These are phyloP conservation scores for Penicillium sp. DNA, from an alignment of 2,329 filamentous ascomycete species.

Conservation along the genomic window DNA sequence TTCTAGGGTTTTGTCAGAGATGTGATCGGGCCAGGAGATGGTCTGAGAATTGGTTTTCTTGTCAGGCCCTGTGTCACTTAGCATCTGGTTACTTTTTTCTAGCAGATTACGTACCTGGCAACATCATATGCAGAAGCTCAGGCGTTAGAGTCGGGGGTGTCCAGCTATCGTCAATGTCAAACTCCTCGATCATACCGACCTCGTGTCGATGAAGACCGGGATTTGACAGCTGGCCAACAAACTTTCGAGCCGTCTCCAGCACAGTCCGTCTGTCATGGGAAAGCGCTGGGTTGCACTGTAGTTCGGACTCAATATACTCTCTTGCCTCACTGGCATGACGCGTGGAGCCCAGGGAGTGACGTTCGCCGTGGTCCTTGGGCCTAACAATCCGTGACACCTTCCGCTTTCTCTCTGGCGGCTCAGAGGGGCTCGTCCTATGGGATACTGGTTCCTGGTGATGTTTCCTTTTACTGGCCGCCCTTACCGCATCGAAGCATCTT, in stretches of 20 bases:
- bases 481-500: neutral
- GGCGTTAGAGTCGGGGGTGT: slow-evolving; percentile 16
- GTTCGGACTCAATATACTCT: slow-evolving; percentile 23
- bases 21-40: slow-evolving; percentile 22
- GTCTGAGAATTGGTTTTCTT: slow-evolving; percentile 18
- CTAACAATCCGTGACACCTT: slow-evolving; percentile 10
- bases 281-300: slow-evolving; percentile 20
- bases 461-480: slow-evolving; percentile 12
- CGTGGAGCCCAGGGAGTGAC: slow-evolving; percentile 16
- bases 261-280: slow-evolving; percentile 20
- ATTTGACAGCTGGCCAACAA: slow-evolving; percentile 21
- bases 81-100: too few species aligned
- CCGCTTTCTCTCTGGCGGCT: slow-evolving; percentile 7
- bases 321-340: slow-evolving; percentile 20
- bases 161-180: slow-evolving; percentile 10
- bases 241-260: slow-evolving; percentile 16
- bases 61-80: slow-evolving; percentile 6
- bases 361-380: slow-evolving; percentile 6
- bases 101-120: slow-evolving; percentile 6
- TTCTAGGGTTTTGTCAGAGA: slow-evolving; percentile 18
- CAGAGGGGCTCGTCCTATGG: neutral
- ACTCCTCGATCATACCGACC: slow-evolving; percentile 4
- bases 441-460: neutral
- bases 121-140: slow-evolving; percentile 23
- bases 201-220: slow-evolving; percentile 16